These are phyloP conservation scores for Leishmania martiniquensis DNA, from an alignment of 208 protist genomes.

Conservation along the genomic window DNA sequence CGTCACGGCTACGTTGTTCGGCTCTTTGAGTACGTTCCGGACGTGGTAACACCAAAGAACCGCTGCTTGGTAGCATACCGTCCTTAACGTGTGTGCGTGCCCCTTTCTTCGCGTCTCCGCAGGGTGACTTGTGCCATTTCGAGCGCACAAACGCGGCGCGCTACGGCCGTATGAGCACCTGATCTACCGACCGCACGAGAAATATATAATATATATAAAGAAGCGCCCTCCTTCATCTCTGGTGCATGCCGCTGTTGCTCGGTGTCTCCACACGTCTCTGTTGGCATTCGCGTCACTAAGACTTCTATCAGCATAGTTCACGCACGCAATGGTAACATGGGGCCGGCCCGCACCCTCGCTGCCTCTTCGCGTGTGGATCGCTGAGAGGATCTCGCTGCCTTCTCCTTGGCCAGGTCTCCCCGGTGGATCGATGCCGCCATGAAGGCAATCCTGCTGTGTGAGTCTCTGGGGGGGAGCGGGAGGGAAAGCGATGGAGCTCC, in stretches of 20 bases:
- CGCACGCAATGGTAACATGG: neutral
- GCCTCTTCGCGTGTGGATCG: neutral
- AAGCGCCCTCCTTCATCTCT: neutral
- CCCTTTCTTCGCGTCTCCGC: neutral
- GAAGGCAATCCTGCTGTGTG: neutral
- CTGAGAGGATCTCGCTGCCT: neutral
- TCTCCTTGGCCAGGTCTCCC: neutral
- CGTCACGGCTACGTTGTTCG: slow-evolving; percentile 45
- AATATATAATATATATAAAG: neutral
- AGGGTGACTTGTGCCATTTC: neutral
- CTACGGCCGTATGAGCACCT: neutral
- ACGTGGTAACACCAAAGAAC: slow-evolving; percentile 83
- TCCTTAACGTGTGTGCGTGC: neutral
- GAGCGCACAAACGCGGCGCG: neutral
- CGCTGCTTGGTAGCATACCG: slow-evolving; percentile 46
- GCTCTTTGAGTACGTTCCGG: slow-evolving; percentile 66
- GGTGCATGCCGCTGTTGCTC: neutral
- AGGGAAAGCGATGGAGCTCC: neutral
- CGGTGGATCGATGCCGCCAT: neutral
- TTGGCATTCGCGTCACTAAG: neutral
- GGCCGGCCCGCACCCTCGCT: neutral
- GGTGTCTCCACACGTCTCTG: neutral
- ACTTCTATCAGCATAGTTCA: neutral
- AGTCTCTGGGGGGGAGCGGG: neutral
- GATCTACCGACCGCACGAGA: neutral